Base-by-base conservation (phyloP, 2,329 filamentous ascomycete species). In the Colletotrichum sp. region DNA sequence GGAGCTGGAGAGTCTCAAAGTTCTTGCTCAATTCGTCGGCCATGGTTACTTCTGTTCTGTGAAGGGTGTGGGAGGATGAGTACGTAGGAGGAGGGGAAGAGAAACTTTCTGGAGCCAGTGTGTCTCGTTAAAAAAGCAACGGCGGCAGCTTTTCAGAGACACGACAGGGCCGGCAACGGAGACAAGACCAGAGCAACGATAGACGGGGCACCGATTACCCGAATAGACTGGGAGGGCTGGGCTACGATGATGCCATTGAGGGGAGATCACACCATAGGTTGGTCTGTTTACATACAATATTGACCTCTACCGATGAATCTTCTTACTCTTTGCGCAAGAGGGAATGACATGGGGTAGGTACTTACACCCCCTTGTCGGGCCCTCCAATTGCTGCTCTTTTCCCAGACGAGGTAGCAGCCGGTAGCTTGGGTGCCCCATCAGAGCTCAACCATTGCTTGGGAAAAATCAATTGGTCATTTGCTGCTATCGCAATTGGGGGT, bases 1-100 rank as follows among this genome's bases (percentile, higher is more conserved):
- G 95, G 79, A 97, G 91, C 88, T 96, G 95, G 78, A 96, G 90
- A 76, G 95, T 97, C 88, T 96, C 95, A 80, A 97, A 97, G 84
- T 93, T 91, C 79, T 88, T 89, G 85, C 87, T 89, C 56, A 88
- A 81, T 74, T 90, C 87, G 34, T 77, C 75, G 55, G 87, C 81
- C 87, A 88, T 88, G 77, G 76, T 80, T 55, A 10, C 28, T 28
- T 56, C 13, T 60, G 52, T 25, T 22, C 13, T 27, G 15, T 25
- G 13, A 52, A 62, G n/a, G 62, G 69, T 34, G 18, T 27, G n/a
- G n/a, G 39, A 43, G 39, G 27, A 28, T 22, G 12, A 62, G 22
- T 39, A 27, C 5, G 32, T 10, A 22, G 22, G 56, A 30, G 56
- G 30, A 28, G 65, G 74, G 65, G 66, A 30, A 56, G 25, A 70